A percentile compares a stretch with the other conserved stretches of the same genome.
phyloP scores from a whole-genome alignment of 2,329 filamentous ascomycete species.

The Biscogniauxia mediterranea region DNA sequence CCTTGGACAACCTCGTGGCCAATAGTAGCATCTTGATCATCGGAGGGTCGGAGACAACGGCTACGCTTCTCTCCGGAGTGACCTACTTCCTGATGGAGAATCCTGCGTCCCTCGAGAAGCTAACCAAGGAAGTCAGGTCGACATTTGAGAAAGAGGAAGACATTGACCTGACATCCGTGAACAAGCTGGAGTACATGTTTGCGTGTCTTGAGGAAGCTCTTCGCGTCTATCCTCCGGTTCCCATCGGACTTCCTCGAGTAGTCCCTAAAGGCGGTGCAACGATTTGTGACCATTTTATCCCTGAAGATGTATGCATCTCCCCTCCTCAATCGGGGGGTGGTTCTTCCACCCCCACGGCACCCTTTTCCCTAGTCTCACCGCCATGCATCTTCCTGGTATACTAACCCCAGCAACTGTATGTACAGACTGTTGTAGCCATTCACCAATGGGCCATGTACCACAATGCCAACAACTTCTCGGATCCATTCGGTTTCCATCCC shows the following conservation, averaged over 20 bases:
- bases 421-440: slow-evolving; percentile 36
- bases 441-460: slow-evolving; percentile 39
- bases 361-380: no score
- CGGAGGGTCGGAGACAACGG: slow-evolving; percentile 32
- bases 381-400: not conserved
- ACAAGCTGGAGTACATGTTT: slow-evolving; percentile 39
- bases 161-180: slow-evolving; percentile 37
- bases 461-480: slow-evolving; percentile 37
- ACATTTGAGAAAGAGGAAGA: slow-evolving; percentile 36
- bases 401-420: slow-evolving; percentile 7
- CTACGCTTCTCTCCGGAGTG: slow-evolving; percentile 30
- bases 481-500: slow-evolving; percentile 38
- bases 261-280: slow-evolving; percentile 22
- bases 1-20: slow-evolving; percentile 25
- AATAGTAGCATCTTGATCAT: slow-evolving; percentile 30
- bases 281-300: slow-evolving; percentile 25
- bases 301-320: slow-evolving; percentile 26
- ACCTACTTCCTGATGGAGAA: slow-evolving; percentile 32
- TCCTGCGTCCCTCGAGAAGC: slow-evolving; percentile 30
- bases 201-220: slow-evolving; percentile 43
- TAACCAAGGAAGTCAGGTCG: slow-evolving; percentile 40
- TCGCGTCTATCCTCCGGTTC: slow-evolving; percentile 39
- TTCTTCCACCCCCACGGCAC: not conserved
- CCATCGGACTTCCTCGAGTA: slow-evolving; percentile 22
- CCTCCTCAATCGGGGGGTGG: no score